Evolutionary conservation across 208 protist genomes (phyloP), one percentile per base, ranked within the genome.

Genomic region (Spongospora subterranea): DNA sequence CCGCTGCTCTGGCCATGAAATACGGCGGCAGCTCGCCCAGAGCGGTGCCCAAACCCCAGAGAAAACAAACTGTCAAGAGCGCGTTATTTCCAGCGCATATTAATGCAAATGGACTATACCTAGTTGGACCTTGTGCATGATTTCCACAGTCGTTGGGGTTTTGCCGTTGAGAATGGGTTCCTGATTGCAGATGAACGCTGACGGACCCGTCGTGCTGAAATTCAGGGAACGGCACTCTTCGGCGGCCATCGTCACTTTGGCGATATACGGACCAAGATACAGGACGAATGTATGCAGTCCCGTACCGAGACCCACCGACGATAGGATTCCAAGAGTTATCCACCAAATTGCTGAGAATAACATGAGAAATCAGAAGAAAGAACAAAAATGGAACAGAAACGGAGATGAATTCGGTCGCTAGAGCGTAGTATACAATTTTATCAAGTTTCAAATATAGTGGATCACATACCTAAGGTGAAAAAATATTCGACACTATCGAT

Each of bases 11-110:
- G 13, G 50, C 54, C 50, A 89, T 71, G 45, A 71, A 60, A 45
- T 89, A 89, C 88, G 88, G 88, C 6, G 88, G 88, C 46, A 89
- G 46, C 88, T 89, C 88, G 13, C 88, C 88, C 54, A 89, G 29
- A 38, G 88, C 88, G 32, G 88, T 89, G 11, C 88, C 88, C n/a
- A 71, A 29, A 32, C 88, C 88, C 88, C 88, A 89, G 6, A 89
- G n/a, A 45, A 89, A 89, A 40, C 32, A 32, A 20, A n/a, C 50
- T 71, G 17, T 65, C 46, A 89, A 29, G 35, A 89, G 1, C 17
- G 17, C 17, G 38, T 76, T 6, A 60, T 6, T 24, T 29, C 6
- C 24, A 6, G 50, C 50, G 50, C 6, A 60, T 29, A 6, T 6
- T 60, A 29, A 6, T 6, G 24, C 6, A 24, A 60, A 24, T 24